Conservation (phyloP, 2,329 filamentous ascomycete species). For the Ophiostoma quercus region DNA sequence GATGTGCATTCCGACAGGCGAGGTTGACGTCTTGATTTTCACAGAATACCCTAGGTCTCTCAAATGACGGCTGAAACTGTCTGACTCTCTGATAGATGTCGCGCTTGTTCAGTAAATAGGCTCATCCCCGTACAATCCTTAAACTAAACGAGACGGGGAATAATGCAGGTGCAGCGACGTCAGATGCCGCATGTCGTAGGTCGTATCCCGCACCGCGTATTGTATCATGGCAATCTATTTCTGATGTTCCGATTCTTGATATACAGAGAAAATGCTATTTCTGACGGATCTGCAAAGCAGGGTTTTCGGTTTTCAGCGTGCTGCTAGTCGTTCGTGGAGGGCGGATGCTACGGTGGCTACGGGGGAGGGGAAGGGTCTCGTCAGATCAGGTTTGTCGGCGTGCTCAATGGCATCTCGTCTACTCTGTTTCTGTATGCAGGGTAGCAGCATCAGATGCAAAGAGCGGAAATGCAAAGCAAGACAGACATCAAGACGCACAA, state of each 20-base stretch:
- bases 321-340: background rate
- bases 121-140: background rate
- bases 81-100: background rate
- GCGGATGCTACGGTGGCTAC: background rate
- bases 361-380: background rate
- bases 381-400: background rate
- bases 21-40: background rate
- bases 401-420: background rate
- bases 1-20: background rate
- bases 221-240: background rate
- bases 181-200: background rate
- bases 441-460: background rate
- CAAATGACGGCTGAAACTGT: background rate
- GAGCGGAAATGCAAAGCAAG: background rate
- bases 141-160: background rate
- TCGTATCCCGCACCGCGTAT: background rate
- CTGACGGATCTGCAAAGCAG: background rate
- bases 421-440: background rate
- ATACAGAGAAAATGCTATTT: background rate
- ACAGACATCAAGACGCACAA: background rate
- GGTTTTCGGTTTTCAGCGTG: background rate
- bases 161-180: background rate
- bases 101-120: background rate
- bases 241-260: background rate
- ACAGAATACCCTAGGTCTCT: background rate